These are phyloP conservation scores for Claviceps humidiphila DNA, from an alignment of 2,329 filamentous ascomycete genomes.

Conservation along the genomic window DNA sequence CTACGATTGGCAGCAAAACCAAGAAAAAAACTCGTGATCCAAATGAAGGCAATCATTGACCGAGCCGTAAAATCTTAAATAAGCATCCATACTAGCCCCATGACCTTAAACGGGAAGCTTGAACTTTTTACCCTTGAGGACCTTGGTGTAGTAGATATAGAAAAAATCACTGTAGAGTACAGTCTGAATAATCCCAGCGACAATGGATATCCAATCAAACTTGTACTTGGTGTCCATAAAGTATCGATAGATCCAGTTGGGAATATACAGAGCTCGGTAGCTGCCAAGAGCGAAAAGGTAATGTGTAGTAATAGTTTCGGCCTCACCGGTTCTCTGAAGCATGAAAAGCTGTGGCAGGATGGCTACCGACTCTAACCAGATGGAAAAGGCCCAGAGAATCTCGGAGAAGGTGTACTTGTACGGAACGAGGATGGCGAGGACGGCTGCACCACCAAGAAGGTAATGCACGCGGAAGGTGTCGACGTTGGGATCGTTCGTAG, in stretches of 20 bases:
- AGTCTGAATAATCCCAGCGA: constrained; percentile 87
- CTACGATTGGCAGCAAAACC: not conserved
- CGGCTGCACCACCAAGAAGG: constrained; percentile 65
- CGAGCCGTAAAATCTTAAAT: not conserved
- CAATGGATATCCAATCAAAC: constrained; percentile 71
- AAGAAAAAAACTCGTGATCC: not conserved
- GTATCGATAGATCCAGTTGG: constrained; percentile 95
- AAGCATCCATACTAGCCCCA: not conserved
- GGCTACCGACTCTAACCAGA: constrained; percentile 94
- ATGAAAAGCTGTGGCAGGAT: constrained; percentile 97
- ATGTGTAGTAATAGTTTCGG: constrained; percentile 98
- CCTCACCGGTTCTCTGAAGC: constrained; percentile 93
- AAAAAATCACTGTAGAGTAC: constrained; percentile 98
- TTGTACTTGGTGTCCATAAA: constrained; percentile 58
- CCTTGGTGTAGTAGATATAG: constrained; percentile 98
- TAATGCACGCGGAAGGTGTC: constrained; percentile 98
- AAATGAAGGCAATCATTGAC: not conserved
- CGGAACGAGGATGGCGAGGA: constrained; percentile 71
- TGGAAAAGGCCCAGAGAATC: constrained; percentile 94
- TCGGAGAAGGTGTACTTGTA: constrained; percentile 72
- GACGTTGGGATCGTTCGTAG: constrained; percentile 90
- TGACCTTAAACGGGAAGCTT: constrained; percentile 59
- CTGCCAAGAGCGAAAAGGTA: constrained; percentile 88
- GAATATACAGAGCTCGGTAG: constrained; percentile 92
- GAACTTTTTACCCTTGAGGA: constrained; percentile 79